phyloP scores from a whole-genome alignment of 164 flowering plant species.

The Liriodendron chinense region DNA sequence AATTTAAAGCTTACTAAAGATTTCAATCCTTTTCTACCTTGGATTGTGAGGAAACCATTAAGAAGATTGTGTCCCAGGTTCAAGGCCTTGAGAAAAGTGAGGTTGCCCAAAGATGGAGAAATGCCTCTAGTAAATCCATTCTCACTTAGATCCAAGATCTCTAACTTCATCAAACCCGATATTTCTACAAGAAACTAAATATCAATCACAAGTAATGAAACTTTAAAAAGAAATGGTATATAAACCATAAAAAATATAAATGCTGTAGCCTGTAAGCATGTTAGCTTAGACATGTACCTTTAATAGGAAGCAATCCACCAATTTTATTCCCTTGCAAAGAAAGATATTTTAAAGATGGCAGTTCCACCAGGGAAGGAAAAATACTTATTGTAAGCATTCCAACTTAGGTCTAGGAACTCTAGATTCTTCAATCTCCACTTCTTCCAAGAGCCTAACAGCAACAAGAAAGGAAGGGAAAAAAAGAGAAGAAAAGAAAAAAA shows the following conservation, averaged over 20 bases:
- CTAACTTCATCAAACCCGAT: not conserved
- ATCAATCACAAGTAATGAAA: not conserved
- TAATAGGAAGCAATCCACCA: not conserved
- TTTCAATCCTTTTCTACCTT: conserved; percentile 4
- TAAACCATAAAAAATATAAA: not conserved
- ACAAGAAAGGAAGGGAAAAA: not conserved
- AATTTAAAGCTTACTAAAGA: not conserved
- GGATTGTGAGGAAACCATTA: conserved; percentile 10
- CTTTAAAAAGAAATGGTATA: not conserved
- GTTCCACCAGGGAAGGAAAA: not conserved
- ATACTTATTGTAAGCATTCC: not conserved
- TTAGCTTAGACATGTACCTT: not conserved
- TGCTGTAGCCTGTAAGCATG: not conserved
- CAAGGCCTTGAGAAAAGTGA: conserved; percentile 7
- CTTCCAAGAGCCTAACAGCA: not conserved
- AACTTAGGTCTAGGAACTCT: not conserved
- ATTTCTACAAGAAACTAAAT: not conserved
- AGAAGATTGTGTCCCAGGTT: not conserved
- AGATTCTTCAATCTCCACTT: not conserved
- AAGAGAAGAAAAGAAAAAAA: not conserved
- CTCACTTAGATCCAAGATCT: conserved; percentile 9
- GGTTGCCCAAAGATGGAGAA: not conserved
- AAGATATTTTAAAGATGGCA: not conserved
- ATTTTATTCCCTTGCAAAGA: not conserved
- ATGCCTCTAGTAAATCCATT: conserved; percentile 2